Conservation (phyloP, 768 basidiomycete species). For the Amanita exitialis region DNA sequence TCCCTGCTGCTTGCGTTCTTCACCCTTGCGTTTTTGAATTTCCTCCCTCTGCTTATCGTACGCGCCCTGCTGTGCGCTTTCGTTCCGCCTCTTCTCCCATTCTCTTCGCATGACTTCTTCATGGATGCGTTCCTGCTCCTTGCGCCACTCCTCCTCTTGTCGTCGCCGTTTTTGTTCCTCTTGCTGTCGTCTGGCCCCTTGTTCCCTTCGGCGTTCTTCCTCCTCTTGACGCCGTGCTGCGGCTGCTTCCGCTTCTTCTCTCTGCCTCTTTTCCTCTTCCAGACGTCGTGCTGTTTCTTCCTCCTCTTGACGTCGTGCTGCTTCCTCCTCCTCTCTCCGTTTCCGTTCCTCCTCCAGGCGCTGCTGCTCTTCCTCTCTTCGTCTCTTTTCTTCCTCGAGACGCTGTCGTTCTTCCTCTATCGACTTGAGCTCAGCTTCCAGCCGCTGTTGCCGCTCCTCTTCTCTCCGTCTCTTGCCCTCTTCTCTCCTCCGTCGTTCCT, state of each 20-base stretch:
- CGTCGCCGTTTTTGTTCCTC: conserved; percentile 16
- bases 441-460: conserved; percentile 7
- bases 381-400: conserved; percentile 6
- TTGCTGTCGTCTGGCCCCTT: conserved; percentile 14
- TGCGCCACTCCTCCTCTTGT: conserved; percentile 15
- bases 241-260: conserved; percentile 14
- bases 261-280: conserved; percentile 15
- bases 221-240: conserved; percentile 15
- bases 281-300: conserved; percentile 12
- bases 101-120: conserved; percentile 16
- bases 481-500: conserved; percentile 7
- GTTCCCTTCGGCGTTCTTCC: conserved; percentile 6
- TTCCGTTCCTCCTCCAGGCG: conserved; percentile 9
- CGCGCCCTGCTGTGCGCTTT: conserved; percentile 19
- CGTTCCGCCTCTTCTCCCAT: conserved; percentile 17
- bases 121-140: conserved; percentile 14
- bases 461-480: conserved; percentile 1
- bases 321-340: conserved; percentile 12
- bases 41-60: conserved; percentile 26
- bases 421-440: conserved; percentile 10
- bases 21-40: conserved; percentile 32
- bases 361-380: conserved; percentile 13
- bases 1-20: conserved; percentile 35
- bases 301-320: conserved; percentile 14
- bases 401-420: conserved; percentile 5